Evolutionary conservation across 1,139 yeast genomes (phyloP), one percentile per base, ranked within the genome.

Genomic region (Scheffersomyces segobiensis): DNA sequence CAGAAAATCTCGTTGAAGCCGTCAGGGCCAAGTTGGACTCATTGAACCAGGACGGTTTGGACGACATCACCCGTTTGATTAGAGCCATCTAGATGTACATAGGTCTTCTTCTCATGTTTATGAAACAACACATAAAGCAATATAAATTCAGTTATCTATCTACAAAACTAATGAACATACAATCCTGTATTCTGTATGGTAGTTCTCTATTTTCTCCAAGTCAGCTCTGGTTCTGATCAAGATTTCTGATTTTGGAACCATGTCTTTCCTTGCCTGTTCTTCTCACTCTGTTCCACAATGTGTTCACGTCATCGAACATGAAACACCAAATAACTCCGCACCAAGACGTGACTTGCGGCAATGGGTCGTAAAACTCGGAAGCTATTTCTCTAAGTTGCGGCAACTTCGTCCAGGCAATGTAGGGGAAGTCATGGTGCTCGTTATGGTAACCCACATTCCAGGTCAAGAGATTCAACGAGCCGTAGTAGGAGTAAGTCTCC

Each of bases 381-480:
- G 97, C 97, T 52, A 91, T 83, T 54, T 75, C 71, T 60, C 89
- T 81, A 50, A 93, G 77, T 60, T 82, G 76, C 50, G 91, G 91
- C 55, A 93, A 78, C 62, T 87, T 86, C 1, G 96, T 83, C 98
- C 98, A 93, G 0, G 98, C 95, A 65, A 93, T 84, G 71, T 87
- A 93, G 1, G 98, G 98, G 79, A 93, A 93, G 74, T 93, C 98
- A 68, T 93, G 98, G 72, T 93, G 98, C 73, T 93, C 98, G 69
- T 90, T 92, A 72, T 93, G 98, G 71, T 91, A 87, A 1, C 98
- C 98, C 10, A 92, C 97, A 67, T 93, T 93, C 93, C 97, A 93
- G 0, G 96, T 91, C 60, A 93, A 75, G 46, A 79, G 62, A 69
- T 93, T 93, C 65, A 93, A 80, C 20, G 86, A 76, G 0, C 98